These are phyloP conservation scores for Monosporascus sp. DNA, from an alignment of 2,329 filamentous ascomycete genomes.

Conservation along the genomic window DNA sequence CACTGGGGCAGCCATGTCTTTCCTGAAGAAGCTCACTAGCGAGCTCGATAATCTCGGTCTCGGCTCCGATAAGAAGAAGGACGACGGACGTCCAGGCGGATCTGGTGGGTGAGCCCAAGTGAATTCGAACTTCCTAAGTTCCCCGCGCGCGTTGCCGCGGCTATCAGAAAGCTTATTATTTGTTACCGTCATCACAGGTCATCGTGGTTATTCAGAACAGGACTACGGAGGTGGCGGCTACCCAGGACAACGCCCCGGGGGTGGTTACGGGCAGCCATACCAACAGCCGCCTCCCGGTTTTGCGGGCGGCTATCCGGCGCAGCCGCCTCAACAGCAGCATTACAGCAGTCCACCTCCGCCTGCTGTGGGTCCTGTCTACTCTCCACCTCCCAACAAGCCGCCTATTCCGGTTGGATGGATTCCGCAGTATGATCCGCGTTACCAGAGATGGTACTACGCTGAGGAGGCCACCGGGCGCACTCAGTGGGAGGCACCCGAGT, in stretches of 20 bases:
- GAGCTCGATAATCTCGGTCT: slow-evolving; percentile 27
- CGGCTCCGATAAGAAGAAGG: slow-evolving; percentile 18
- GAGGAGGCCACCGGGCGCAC: slow-evolving; percentile 56
- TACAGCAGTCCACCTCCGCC: slow-evolving; percentile 15
- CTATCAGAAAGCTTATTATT: not conserved
- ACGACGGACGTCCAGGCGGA: slow-evolving; percentile 14
- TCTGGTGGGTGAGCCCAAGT: not conserved
- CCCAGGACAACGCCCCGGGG: not conserved
- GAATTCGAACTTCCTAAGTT: too few relatives aligned
- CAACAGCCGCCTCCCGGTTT: slow-evolving; percentile 2
- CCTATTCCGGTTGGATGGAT: slow-evolving; percentile 57
- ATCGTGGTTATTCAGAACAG: slow-evolving; percentile 18
- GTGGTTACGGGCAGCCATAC: too few relatives aligned
- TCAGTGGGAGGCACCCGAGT: slow-evolving; percentile 58
- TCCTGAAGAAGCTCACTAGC: slow-evolving; percentile 24
- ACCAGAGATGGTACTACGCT: slow-evolving; percentile 61
- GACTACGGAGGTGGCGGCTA: slow-evolving; percentile 15
- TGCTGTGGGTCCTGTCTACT: slow-evolving; percentile 24
- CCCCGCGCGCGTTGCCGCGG: too few relatives aligned
- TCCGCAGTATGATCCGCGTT: slow-evolving; percentile 56
- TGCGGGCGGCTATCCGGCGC: slow-evolving; percentile 11
- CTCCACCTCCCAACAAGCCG: slow-evolving; percentile 35
- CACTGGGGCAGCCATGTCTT: slow-evolving; percentile 17
- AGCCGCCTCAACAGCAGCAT: slow-evolving; percentile 7
- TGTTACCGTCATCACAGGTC: slow-evolving; percentile 5